Base-by-base conservation (phyloP, 345 rosid species). In the Acer yangbiense region DNA sequence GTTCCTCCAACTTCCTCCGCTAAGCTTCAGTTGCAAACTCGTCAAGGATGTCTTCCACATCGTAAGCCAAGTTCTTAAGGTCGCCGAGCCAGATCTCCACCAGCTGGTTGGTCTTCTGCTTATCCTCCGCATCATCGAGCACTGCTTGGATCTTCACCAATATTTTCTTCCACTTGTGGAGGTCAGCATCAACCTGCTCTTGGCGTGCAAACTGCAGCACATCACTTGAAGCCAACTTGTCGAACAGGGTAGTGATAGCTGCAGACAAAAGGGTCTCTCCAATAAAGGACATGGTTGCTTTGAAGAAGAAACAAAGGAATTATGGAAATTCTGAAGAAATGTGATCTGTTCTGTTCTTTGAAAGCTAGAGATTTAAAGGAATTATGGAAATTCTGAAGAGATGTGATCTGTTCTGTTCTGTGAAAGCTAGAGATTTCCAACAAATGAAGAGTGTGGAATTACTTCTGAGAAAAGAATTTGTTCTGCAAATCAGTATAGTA, bases 11-110 rank as follows among this genome's bases (percentile, higher is more conserved):
- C 3, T 54, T 71, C 27, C 14, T 29, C 29, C 48, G 39, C 65
- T 58, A 23, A 48, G 61, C 74, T 1, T 73, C 39, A 0, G 61
- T 50, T 1, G 83, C 71, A 46, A 81, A 76, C 57, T 81, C 83
- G 9, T 81, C 84, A 29, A 81, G n/a, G 2, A 77, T 8, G 74
- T 81, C 81, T 44, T 81, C 84, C 1, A 71, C 67, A 3, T 81
- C 81, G 17, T 77, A 77, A 18, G 55, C 54, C 4, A 73, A 32
- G 20, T 81, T 63, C 39, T 52, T 60, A 14, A 77, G 78, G 1
- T 81, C 72, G 4, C 16, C 54, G 23, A 81, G 58, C 84, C 84
- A 77, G 7, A 2, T 10, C 41, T 63, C 68, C 44, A 81, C 78
- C 6, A 2, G 0, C 1, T 12, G 11, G 25, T 60, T 39, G 14